Conservation (phyloP, 23 red algal genomes). For the Gracilaria gracilis region DNA sequence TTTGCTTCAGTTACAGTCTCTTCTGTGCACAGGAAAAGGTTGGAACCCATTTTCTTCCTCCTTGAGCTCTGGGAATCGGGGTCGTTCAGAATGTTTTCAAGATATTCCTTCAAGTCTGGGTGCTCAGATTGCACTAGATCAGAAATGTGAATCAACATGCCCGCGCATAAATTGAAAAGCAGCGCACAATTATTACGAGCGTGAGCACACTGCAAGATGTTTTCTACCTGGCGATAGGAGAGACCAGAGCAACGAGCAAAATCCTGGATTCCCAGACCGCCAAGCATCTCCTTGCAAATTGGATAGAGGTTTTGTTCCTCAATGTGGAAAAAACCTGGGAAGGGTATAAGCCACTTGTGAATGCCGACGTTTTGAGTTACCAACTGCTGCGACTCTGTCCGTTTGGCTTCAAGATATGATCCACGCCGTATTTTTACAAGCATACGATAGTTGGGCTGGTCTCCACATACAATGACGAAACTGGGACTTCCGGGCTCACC, state of each 20-base stretch:
- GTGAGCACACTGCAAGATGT: conserved; percentile 11
- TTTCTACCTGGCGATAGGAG: conserved; percentile 7
- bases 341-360: conserved; percentile 31
- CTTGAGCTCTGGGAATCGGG: no score
- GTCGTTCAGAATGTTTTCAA: no score
- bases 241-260: conserved; percentile 4
- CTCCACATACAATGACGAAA: conserved; percentile 12
- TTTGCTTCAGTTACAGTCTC: no score
- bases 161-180: conserved; percentile 28
- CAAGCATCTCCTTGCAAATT: conserved; percentile 24
- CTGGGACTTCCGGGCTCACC: not conserved
- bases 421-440: conserved; percentile 24
- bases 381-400: not conserved
- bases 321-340: conserved; percentile 38
- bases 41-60: no score
- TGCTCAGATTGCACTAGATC: conserved; percentile 12
- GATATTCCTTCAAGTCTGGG: conserved; percentile 27
- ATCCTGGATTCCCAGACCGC: not conserved
- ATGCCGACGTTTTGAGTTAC: not conserved
- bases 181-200: conserved; percentile 25
- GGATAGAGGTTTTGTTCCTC: conserved; percentile 43
- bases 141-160: not conserved
- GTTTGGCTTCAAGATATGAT: conserved; percentile 12
- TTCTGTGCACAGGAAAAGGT: no score
- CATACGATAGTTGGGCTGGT: conserved; percentile 36